These are phyloP conservation scores for Zea mays DNA, from an alignment of 176 grass and related monocot species.

Conservation along the genomic window Zm-B73-REFERENCE-NAM-5.0 NC_050100.1:187803501-187804000, in stretches of 20 bases:
- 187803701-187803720: conserved; percentile 1
- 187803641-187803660: neutral
- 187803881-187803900: neutral
- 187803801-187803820: conserved; percentile 74
- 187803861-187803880: conserved; percentile 6
- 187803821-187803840: conserved; percentile 73
- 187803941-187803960: neutral
- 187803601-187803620: neutral
- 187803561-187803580: neutral
- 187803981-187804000: conserved; percentile 26
- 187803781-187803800: conserved; percentile 90
- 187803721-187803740: neutral
- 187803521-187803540: neutral
- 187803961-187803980: neutral
- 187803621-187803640: neutral
- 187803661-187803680: neutral
- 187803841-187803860: conserved; percentile 71
- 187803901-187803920: neutral
- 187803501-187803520: neutral
- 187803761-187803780: conserved; percentile 15
- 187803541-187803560: neutral
- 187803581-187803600: neutral
- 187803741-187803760: neutral
- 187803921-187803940: neutral
- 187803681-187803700: conserved; percentile 7